Evolutionary conservation across 2,329 filamentous ascomycete genomes (phyloP), one percentile per base, ranked within the genome.

Genomic region (Cordyceps tenuipes): DNA sequence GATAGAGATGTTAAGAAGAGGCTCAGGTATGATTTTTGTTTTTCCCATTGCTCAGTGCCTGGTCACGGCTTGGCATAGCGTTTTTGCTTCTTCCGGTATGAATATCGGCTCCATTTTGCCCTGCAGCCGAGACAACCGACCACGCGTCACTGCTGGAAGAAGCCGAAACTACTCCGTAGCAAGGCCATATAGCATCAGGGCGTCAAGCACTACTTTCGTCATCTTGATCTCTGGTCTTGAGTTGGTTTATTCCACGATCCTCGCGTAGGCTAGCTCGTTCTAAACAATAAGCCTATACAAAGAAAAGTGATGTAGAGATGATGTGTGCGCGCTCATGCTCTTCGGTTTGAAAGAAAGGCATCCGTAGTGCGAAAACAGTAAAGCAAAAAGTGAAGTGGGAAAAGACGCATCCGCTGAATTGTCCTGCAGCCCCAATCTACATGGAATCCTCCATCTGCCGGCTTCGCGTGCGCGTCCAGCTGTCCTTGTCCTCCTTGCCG

Each of bases 361-460:
- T 43, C 39, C 39, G 39, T 43, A 43, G 8, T 36, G 39, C 39
- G n/a, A 43, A 43, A 43, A 43, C 34, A 36, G 8, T 43, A 17
- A 43, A n/a, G 43, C 17, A 6, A 21, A n/a, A 6, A 46, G 10
- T 10, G 7, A 29, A 29, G 7, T 3, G 2, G 10, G 12, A 29
- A 29, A 29, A 29, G 12, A 10, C n/a, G 21, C 44, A 17, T 26
- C 21, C 34, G 13, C 21, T 26, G 44, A 47, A 47, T 13, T 5
- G 9, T 21, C 9, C 29, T 29, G 31, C 29, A 5, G 6, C 4
- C n/a, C 9, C 19, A 36, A 7, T 54, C 34, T 49, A 86, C 82
- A 85, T 85, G 63, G 79, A 85, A 66, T 87, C 85, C 68, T 87
- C 86, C 75, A 86, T 81, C 78, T 87, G 87, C 64, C 80, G 76